Percentiles rank a stretch among this genome's conserved stretches.
Conservation (phyloP, 1,139 yeast species). For the Kodamaea suecica region DNA sequence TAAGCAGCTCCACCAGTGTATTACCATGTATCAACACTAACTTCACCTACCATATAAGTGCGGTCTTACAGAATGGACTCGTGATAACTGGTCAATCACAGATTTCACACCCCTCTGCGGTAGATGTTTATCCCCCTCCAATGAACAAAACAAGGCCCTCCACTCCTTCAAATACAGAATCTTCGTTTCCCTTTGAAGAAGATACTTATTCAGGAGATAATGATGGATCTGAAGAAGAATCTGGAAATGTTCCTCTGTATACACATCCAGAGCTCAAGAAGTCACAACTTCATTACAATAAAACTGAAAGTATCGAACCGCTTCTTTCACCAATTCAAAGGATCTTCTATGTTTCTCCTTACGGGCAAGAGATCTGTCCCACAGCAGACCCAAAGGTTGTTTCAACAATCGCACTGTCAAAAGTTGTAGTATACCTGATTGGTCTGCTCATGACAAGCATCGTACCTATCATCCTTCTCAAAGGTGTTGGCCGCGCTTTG, state of each 20-base stretch:
- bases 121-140: conserved; percentile 34
- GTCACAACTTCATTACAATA: conserved; percentile 72
- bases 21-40: conserved; percentile 83
- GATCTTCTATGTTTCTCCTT: conserved; percentile 79
- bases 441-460: conserved; percentile 89
- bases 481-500: conserved; percentile 67
- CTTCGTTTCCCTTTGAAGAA: neutral
- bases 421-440: conserved; percentile 69
- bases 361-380: conserved; percentile 86
- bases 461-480: conserved; percentile 69
- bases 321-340: conserved; percentile 72
- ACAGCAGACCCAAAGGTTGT: conserved; percentile 65
- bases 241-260: conserved; percentile 68
- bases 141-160: conserved; percentile 37
- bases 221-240: conserved; percentile 36
- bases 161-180: conserved; percentile 24
- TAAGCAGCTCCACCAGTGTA: conserved; percentile 54
- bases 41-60: conserved; percentile 84
- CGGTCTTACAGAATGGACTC: conserved; percentile 63
- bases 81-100: conserved; percentile 92
- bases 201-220: conserved; percentile 6
- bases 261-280: conserved; percentile 75
- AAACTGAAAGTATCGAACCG: conserved; percentile 51
- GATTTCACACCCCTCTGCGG: conserved; percentile 74
- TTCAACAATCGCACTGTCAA: conserved; percentile 48